Conservation (phyloP, 257 asterid species). For the Linderniella brevidens region DNA sequence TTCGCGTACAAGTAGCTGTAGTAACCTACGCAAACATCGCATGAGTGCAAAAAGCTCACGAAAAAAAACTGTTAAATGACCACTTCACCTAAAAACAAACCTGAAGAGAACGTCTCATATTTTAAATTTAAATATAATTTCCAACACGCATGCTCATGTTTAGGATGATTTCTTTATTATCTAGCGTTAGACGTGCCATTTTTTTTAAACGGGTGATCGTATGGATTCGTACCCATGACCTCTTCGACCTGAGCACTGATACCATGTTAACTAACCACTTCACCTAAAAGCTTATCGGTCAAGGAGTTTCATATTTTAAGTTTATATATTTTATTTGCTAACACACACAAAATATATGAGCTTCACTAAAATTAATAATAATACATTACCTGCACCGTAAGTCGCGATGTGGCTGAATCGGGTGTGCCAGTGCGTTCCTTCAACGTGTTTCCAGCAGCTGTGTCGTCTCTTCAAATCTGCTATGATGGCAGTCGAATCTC, state of each 20-base stretch:
- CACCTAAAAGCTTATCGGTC: no score
- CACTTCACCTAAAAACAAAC: background rate
- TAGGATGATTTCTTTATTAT: no score
- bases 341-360: no score
- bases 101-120: background rate
- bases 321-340: no score
- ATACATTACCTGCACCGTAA: constrained; percentile 76
- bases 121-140: no score
- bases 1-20: constrained; percentile 92
- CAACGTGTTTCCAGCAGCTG: constrained; percentile 73
- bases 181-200: no score
- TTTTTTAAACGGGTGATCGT: no score
- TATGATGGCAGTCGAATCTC: constrained; percentile 37
- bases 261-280: no score
- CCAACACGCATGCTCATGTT: no score
- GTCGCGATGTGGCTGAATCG: constrained; percentile 81
- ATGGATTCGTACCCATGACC: no score
- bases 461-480: constrained; percentile 69
- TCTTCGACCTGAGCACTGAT: no score
- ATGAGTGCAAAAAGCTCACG: background rate
- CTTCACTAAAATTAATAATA: background rate
- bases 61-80: constrained; percentile 1
- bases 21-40: constrained; percentile 38
- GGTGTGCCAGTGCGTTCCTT: constrained; percentile 90
- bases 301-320: no score